These are phyloP conservation scores for Lentinula novae-zelandiae DNA, from an alignment of 1,284 basidiomycete species.

Conservation along the genomic window DNA sequence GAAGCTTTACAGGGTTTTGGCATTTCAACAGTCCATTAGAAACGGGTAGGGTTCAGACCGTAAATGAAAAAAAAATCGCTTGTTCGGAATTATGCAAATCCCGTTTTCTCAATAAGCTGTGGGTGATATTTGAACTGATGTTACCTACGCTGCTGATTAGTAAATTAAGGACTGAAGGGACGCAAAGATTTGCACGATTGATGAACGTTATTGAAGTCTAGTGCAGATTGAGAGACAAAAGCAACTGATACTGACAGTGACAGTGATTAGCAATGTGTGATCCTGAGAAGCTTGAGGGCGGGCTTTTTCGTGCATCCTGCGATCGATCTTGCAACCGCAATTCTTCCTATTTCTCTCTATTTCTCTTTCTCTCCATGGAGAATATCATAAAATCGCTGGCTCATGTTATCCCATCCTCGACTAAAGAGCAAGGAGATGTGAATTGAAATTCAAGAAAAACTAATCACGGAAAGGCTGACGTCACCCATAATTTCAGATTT, in stretches of 20 bases:
- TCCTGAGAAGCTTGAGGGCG: constrained; percentile 2
- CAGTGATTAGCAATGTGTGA: neutral
- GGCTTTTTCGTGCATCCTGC: neutral
- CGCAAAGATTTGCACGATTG: no score
- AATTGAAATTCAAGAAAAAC: neutral
- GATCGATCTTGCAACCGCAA: neutral
- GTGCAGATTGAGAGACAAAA: no score
- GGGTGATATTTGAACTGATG: no score
- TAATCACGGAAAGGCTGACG: neutral
- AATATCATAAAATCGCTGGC: neutral
- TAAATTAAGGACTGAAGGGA: no score
- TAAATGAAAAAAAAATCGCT: no score
- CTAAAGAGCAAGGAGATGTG: constrained; percentile 16
- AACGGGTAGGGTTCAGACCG: no score
- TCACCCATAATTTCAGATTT: constrained; percentile 32
- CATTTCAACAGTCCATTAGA: no score
- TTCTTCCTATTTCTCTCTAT: neutral
- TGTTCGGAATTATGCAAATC: no score
- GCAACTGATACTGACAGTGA: neutral
- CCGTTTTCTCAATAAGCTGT: no score
- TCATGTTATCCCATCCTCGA: neutral
- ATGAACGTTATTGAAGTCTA: no score
- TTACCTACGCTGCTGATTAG: no score
- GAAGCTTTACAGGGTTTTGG: no score
- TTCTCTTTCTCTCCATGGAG: neutral